phyloP scores from a whole-genome alignment of 2,329 filamentous ascomycete genomes.

The Fusarium buharicum region DNA sequence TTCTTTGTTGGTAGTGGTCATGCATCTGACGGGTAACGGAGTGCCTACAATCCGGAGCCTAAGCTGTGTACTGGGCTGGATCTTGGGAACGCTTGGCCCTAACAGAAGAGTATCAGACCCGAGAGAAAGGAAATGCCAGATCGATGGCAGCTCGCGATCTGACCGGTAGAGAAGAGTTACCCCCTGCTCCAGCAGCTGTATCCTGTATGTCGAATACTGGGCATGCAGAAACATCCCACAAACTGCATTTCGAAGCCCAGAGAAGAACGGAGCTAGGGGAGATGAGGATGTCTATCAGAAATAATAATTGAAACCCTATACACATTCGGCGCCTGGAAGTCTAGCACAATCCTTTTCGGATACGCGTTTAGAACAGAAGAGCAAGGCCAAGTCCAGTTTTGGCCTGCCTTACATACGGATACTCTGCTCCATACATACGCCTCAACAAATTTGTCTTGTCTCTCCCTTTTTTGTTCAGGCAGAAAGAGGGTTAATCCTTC shows the following conservation, averaged over 20 bases:
- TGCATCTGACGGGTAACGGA: conserved; percentile 1
- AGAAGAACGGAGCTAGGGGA: neutral
- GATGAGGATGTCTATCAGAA: neutral
- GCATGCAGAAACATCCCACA: conserved; percentile 8
- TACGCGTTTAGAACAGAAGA: neutral
- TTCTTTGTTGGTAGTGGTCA: conserved; percentile 3
- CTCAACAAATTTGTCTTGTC: conserved; percentile 24
- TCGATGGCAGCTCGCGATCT: conserved; percentile 19
- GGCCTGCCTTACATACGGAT: neutral
- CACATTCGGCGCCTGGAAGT: neutral
- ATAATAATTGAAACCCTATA: neutral
- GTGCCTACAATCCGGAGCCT: conserved; percentile 13
- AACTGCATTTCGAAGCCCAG: neutral
- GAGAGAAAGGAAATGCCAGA: conserved; percentile 20
- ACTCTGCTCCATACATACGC: neutral
- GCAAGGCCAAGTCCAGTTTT: neutral
- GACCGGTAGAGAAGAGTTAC: neutral
- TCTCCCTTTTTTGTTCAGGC: neutral
- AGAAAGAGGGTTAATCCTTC: conserved; percentile 1
- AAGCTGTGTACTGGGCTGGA: conserved; percentile 18
- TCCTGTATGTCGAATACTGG: neutral
- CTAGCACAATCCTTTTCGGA: neutral
- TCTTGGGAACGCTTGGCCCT: conserved; percentile 18
- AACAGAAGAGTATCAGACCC: conserved; percentile 3
- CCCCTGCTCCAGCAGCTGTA: conserved; percentile 23